Evolutionary conservation across 768 basidiomycete genomes (phyloP).

Genomic region (Lentinula sp.): DNA sequence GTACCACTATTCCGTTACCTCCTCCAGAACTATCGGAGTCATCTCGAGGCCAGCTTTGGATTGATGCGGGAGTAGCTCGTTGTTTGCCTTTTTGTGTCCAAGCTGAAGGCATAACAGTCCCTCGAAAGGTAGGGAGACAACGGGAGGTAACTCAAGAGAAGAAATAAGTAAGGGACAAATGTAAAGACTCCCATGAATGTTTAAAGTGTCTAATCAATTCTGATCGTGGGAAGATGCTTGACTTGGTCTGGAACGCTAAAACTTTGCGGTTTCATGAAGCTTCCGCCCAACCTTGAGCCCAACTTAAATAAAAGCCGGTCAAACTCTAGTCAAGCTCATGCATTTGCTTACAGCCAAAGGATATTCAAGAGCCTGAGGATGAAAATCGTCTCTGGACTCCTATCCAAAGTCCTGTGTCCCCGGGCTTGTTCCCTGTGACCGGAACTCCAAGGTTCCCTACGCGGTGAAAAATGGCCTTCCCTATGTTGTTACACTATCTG

Average conservation of each 20-base stretch:
- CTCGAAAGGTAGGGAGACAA: not conserved
- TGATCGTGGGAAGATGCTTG: not conserved
- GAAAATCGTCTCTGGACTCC: too few relatives aligned
- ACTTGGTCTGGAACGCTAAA: not conserved
- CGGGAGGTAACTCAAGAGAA: not conserved
- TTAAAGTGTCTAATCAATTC: not conserved
- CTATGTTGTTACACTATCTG: too few relatives aligned
- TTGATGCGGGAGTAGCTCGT: not conserved
- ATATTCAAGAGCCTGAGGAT: too few relatives aligned
- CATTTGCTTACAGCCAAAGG: too few relatives aligned
- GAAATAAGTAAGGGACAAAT: not conserved
- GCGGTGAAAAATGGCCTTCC: not conserved
- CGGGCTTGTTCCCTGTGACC: not conserved
- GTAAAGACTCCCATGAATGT: not conserved
- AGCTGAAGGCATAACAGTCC: not conserved
- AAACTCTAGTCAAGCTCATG: too few relatives aligned
- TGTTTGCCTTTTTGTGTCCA: not conserved
- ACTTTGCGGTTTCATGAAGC: too few relatives aligned
- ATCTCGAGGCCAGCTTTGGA: not conserved
- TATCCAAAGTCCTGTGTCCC: not conserved
- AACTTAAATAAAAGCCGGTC: too few relatives aligned
- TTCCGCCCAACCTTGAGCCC: too few relatives aligned
- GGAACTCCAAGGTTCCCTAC: not conserved
- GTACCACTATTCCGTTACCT: constrained; percentile 50
- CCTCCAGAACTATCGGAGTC: constrained; percentile 30